Base-by-base conservation (phyloP, 768 basidiomycete genomes). In the Calocybe indica region DNA sequence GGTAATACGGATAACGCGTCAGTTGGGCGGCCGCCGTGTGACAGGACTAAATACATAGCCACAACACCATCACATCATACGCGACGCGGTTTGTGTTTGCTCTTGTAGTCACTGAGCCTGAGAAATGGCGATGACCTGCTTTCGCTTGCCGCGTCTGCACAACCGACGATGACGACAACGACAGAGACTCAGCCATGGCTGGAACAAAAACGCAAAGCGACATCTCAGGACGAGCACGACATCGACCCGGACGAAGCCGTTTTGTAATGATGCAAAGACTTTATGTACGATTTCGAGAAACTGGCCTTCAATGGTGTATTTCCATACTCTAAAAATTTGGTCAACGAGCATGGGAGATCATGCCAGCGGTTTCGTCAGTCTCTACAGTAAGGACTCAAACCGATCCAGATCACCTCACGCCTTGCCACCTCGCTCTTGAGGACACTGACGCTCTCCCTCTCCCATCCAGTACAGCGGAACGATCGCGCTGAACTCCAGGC, bases 311-410 rank as follows among this genome's bases (percentile, higher is more conserved):
- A 95, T 82, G 39, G 67, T 82, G 58, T 96, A 95, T 55, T 81
- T 78, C 93, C 93, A 96, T 1, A 85, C 88, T 9, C 72, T 71
- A 67, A 96, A 95, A 8, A 96, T 88, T 63, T 92, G 89, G 37
- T 87, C 82, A 11, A 96, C 91, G 0, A n/a, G 93, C 93, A 15
- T 93, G 80, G 7, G 93, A 92, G 52, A 95, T 96, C 92, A 96
- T 92, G 9, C 93, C 92, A 12, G 72, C 66, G 1, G 79, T 74
- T 13, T 75, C 68, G 32, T 85, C 81, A 0, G 79, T 77, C 88
- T 92, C n/a, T n/a, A n/a, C n/a, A n/a, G n/a, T n/a, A n/a, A n/a
- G n/a, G 46, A 11, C 76, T 79, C 35, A 91, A 64, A 0, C 78
- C 75, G 33, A 88, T 63, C 51, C 89, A 85, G 5, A 83, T 68